A percentile compares a stretch with the other conserved stretches of the same genome.
Evolutionary conservation across 805 yeast species (phyloP).

Genomic region (Kodamaea neixiangensis): DNA sequence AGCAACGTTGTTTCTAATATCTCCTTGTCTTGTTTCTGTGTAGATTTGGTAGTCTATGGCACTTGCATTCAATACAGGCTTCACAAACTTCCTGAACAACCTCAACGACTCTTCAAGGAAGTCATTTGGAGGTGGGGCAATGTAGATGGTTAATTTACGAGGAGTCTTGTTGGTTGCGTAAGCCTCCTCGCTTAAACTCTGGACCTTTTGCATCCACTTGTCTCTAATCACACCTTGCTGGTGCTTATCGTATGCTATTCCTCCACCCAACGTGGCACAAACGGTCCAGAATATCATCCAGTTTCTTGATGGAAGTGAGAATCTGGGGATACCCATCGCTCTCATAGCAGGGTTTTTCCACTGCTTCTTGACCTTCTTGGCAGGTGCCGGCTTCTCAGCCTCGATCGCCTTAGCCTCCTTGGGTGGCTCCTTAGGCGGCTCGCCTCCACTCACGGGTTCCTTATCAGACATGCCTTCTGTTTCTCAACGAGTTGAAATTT

Average conservation of each 20-base stretch:
- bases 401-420: neutral
- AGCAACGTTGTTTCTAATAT: slow-evolving; percentile 79
- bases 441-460: slow-evolving; percentile 5
- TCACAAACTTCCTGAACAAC: slow-evolving; percentile 75
- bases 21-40: slow-evolving; percentile 85
- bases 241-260: slow-evolving; percentile 73
- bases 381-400: neutral
- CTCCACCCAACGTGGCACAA: slow-evolving; percentile 66
- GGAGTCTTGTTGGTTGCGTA: slow-evolving; percentile 56
- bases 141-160: slow-evolving; percentile 75
- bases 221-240: slow-evolving; percentile 67
- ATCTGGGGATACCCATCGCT: slow-evolving; percentile 79
- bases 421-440: slow-evolving; percentile 1
- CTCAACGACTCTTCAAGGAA: slow-evolving; percentile 71
- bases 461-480: slow-evolving; percentile 1
- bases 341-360: slow-evolving; percentile 76
- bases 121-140: slow-evolving; percentile 98
- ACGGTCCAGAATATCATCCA: slow-evolving; percentile 90
- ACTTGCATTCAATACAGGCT: slow-evolving; percentile 81
- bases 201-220: slow-evolving; percentile 64
- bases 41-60: slow-evolving; percentile 81
- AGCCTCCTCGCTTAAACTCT: slow-evolving; percentile 47
- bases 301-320: slow-evolving; percentile 84
- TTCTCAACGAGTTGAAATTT: slow-evolving; percentile 1
- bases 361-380: slow-evolving; percentile 35